These are phyloP conservation scores for Aureobasidium melanogenum DNA, from an alignment of 2,329 filamentous ascomycete species.

Conservation along the genomic window DNA sequence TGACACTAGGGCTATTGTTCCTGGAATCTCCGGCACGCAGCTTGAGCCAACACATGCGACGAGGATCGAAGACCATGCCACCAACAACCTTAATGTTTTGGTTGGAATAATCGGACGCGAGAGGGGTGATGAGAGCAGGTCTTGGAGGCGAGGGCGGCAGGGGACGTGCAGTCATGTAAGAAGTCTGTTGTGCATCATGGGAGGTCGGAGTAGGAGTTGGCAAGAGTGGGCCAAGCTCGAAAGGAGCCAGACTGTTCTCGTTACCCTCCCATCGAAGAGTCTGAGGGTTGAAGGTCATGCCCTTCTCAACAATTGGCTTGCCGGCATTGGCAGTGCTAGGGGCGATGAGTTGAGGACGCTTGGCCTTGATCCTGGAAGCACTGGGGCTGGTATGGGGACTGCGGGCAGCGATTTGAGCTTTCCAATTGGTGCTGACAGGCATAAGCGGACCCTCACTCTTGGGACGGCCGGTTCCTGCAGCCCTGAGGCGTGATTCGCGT, in stretches of 20 bases:
- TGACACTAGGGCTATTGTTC: slow-evolving; percentile 42
- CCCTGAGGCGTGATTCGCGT: slow-evolving; percentile 49
- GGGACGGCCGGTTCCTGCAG: slow-evolving; percentile 15
- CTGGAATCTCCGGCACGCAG: slow-evolving; percentile 32
- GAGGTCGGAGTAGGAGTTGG: slow-evolving; percentile 29
- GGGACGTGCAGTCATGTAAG: slow-evolving; percentile 19
- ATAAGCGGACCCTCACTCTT: slow-evolving; percentile 9
- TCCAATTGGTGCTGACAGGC: slow-evolving; percentile 44
- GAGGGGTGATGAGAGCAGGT: slow-evolving; percentile 83
- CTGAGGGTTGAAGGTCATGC: slow-evolving; percentile 89
- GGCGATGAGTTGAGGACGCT: slow-evolving; percentile 33
- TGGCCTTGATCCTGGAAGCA: slow-evolving; percentile 39
- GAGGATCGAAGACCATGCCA: slow-evolving; percentile 97
- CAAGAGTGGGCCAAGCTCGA: slow-evolving; percentile 47
- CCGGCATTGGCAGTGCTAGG: slow-evolving; percentile 12
- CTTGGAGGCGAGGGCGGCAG: slow-evolving; percentile 36
- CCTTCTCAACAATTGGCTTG: slow-evolving; percentile 54
- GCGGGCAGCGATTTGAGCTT: slow-evolving; percentile 43
- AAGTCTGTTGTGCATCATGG: slow-evolving; percentile 27
- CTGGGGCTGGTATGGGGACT: slow-evolving; percentile 43
- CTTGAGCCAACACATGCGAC: slow-evolving; percentile 97
- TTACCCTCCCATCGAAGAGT: slow-evolving; percentile 94
- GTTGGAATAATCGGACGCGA: slow-evolving; percentile 52
- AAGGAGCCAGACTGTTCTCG: slow-evolving; percentile 71
- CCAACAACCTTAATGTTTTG: slow-evolving; percentile 89